These are phyloP conservation scores for Hericium coralloides DNA, from an alignment of 768 basidiomycete genomes.

Conservation along the genomic window DNA sequence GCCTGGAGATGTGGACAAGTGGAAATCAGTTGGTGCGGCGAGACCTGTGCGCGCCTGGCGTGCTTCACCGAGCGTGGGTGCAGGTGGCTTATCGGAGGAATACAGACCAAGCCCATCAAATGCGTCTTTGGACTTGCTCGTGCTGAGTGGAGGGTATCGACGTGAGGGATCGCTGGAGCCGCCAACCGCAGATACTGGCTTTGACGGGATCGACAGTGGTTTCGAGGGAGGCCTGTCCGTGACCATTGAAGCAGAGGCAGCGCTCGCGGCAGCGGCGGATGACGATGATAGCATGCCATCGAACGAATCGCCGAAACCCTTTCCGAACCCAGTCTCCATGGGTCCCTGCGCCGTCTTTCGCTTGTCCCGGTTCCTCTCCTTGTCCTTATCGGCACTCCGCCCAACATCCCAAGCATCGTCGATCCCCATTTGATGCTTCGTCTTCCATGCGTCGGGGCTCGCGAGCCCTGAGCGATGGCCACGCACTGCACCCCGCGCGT, in stretches of 20 bases:
- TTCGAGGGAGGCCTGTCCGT: neutral
- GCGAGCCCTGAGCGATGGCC: conserved; percentile 14
- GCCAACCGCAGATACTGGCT: neutral
- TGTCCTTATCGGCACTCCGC: conserved; percentile 2
- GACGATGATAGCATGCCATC: conserved; percentile 20
- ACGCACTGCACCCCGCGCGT: conserved; percentile 11
- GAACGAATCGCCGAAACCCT: conserved; percentile 56
- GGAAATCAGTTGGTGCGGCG: conserved; percentile 27
- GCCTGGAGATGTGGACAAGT: neutral
- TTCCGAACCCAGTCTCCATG: conserved; percentile 5
- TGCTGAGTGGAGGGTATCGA: conserved; percentile 3
- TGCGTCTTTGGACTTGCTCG: conserved; percentile 46
- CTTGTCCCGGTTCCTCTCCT: conserved; percentile 10
- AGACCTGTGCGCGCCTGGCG: conserved; percentile 63
- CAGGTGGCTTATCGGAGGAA: conserved; percentile 33
- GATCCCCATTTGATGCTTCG: neutral
- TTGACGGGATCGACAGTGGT: conserved; percentile 1
- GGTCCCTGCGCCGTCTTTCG: conserved; percentile 10
- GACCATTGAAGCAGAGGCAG: conserved; percentile 3
- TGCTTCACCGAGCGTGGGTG: conserved; percentile 70
- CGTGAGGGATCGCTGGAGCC: conserved; percentile 1
- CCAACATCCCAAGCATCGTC: conserved; percentile 10
- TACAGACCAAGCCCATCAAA: conserved; percentile 66
- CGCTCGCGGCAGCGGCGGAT: conserved; percentile 1
- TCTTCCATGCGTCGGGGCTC: conserved; percentile 10